These are phyloP conservation scores for Dillenia turbinata DNA, from an alignment of 164 flowering plant species.

Conservation along the genomic window DNA sequence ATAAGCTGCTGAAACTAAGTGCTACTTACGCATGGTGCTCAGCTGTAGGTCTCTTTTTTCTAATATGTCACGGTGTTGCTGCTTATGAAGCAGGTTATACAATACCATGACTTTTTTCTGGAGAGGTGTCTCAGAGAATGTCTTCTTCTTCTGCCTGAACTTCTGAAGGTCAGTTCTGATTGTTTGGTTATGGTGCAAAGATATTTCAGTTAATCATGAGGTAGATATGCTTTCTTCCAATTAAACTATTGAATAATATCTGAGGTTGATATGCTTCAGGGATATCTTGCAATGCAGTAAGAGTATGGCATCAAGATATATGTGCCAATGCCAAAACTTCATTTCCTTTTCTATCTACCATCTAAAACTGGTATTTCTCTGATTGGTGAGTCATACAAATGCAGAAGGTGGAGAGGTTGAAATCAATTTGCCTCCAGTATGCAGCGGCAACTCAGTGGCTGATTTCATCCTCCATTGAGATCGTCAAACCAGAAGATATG, in stretches of 20 bases:
- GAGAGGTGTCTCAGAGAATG: constrained; percentile 92
- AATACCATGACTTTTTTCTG: constrained; percentile 85
- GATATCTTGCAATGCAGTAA: too few relatives aligned
- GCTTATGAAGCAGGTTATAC: constrained; percentile 62
- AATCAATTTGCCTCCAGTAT: constrained; percentile 81
- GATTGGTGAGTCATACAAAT: constrained; percentile 3
- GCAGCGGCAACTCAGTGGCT: constrained; percentile 87
- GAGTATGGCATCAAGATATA: too few relatives aligned
- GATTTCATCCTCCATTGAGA: constrained; percentile 65
- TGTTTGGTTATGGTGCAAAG: neutral
- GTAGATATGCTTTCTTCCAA: neutral
- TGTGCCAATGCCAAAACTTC: too few relatives aligned
- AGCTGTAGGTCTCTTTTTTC: neutral
- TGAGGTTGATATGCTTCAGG: too few relatives aligned
- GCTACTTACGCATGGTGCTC: neutral
- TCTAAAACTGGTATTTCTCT: too few relatives aligned
- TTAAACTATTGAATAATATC: too few relatives aligned
- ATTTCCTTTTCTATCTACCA: too few relatives aligned
- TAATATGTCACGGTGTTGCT: neutral
- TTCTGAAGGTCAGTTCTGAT: constrained; percentile 65
- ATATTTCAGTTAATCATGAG: too few relatives aligned
- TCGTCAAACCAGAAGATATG: constrained; percentile 29
- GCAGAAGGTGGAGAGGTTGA: constrained; percentile 92
- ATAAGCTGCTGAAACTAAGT: too few relatives aligned
- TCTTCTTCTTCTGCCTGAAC: constrained; percentile 82